phyloP scores from a whole-genome alignment of 2,329 filamentous ascomycete species.

The Sporothrix curviconia region DNA sequence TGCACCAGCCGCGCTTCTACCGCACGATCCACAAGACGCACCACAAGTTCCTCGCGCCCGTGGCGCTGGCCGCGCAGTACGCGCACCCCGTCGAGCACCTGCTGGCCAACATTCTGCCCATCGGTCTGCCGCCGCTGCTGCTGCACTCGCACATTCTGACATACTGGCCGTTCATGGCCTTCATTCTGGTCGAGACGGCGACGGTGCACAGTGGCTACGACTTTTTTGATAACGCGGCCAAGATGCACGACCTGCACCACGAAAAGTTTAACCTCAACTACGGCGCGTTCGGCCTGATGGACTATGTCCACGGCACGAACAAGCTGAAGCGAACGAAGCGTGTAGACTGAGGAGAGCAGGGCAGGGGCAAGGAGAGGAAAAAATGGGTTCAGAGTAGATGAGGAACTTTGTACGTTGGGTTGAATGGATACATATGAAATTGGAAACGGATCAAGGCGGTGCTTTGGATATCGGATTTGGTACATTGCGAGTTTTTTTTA shows the following conservation, averaged over 20 bases:
- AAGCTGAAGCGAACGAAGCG: not conserved
- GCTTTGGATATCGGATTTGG: not conserved
- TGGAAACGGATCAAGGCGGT: not conserved
- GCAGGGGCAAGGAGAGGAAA: too few species aligned
- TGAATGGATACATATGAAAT: not conserved
- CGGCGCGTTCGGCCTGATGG: conserved; percentile 45
- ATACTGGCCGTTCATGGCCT: conserved; percentile 43
- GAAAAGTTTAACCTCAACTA: conserved; percentile 50
- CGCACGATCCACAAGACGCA: conserved; percentile 48
- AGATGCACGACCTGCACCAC: conserved; percentile 51
- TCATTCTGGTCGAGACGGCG: conserved; percentile 44
- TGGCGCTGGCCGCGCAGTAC: conserved; percentile 50
- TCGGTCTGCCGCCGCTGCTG: conserved; percentile 42
- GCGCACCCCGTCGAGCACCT: conserved; percentile 52
- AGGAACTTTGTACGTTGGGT: too few species aligned
- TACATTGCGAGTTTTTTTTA: not conserved
- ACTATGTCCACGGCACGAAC: conserved; percentile 48
- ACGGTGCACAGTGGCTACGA: conserved; percentile 54
- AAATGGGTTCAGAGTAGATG: too few species aligned
- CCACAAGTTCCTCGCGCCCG: conserved; percentile 49
- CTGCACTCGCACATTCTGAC: conserved; percentile 45
- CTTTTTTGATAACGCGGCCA: conserved; percentile 41
- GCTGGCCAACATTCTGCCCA: conserved; percentile 46
- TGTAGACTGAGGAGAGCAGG: too few species aligned
- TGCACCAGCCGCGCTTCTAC: conserved; percentile 46